Conservation (phyloP, 179 eudicot species). For the Drosera spatulata region DNA sequence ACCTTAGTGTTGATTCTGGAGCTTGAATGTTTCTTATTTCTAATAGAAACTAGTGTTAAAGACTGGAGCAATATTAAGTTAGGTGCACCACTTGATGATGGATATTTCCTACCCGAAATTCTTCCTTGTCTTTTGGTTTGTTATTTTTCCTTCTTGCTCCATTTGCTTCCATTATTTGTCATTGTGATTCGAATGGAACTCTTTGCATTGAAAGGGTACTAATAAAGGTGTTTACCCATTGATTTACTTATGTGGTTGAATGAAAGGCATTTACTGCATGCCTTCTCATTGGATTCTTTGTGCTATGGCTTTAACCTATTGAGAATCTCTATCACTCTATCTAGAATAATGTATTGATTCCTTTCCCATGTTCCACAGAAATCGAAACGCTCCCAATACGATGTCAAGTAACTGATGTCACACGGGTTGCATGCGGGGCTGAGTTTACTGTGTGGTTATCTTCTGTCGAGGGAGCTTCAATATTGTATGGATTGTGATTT, state of each 20-base stretch:
- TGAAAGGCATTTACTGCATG: background rate
- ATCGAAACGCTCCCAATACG: slow-evolving; percentile 77
- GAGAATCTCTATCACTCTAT: background rate
- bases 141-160: background rate
- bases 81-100: too few species aligned
- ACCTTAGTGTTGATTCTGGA: too few species aligned
- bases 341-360: background rate
- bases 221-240: too few species aligned
- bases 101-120: too few species aligned
- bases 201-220: background rate
- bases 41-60: too few species aligned
- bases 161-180: background rate
- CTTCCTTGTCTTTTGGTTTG: too few species aligned
- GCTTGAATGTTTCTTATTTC: too few species aligned
- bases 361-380: slow-evolving; percentile 34
- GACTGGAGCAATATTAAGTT: too few species aligned
- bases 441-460: slow-evolving; percentile 92
- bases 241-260: background rate
- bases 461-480: slow-evolving; percentile 66
- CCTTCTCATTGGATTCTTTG: background rate
- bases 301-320: background rate
- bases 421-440: slow-evolving; percentile 67
- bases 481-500: slow-evolving; percentile 45
- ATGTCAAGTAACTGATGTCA: slow-evolving; percentile 68
- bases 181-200: background rate